Evolutionary conservation across 2,329 filamentous ascomycete genomes (phyloP).

Genomic region (Colletotrichum sp.): DNA sequence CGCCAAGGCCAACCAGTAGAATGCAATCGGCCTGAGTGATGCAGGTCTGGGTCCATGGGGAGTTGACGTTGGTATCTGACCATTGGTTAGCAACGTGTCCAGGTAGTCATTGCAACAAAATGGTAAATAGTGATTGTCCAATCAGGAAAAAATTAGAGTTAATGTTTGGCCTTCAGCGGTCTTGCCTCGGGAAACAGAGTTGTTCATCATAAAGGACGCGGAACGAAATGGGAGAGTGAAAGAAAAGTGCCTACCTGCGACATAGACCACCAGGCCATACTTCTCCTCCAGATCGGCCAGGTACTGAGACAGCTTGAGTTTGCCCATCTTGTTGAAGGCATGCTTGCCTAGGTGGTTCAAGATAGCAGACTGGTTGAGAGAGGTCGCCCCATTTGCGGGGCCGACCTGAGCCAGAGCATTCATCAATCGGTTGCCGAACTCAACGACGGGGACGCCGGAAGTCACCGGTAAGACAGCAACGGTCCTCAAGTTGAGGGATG

Average conservation of each 20-base stretch:
- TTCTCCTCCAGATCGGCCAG: constrained; percentile 97
- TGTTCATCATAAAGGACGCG: constrained; percentile 53
- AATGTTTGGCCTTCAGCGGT: constrained; percentile 59
- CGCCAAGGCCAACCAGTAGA: constrained; percentile 87
- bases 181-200: constrained; percentile 53
- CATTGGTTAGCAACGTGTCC: constrained; percentile 30
- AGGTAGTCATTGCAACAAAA: background rate
- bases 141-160: constrained; percentile 76
- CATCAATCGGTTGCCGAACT: constrained; percentile 90
- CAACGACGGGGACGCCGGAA: constrained; percentile 88
- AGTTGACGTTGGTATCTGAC: constrained; percentile 93
- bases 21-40: constrained; percentile 98
- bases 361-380: constrained; percentile 91
- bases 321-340: constrained; percentile 97
- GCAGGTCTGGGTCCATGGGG: constrained; percentile 98
- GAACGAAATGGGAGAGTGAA: background rate
- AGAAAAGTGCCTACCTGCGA: constrained; percentile 67
- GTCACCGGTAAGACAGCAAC: constrained; percentile 92
- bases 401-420: constrained; percentile 90
- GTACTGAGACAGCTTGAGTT: constrained; percentile 93
- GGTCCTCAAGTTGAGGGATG: constrained; percentile 89
- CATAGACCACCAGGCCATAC: constrained; percentile 92
- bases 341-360: constrained; percentile 94
- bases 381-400: constrained; percentile 86
- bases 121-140: constrained; percentile 11